Base-by-base conservation (phyloP, 345 rosid species). In the Hypericum perforatum region DNA sequence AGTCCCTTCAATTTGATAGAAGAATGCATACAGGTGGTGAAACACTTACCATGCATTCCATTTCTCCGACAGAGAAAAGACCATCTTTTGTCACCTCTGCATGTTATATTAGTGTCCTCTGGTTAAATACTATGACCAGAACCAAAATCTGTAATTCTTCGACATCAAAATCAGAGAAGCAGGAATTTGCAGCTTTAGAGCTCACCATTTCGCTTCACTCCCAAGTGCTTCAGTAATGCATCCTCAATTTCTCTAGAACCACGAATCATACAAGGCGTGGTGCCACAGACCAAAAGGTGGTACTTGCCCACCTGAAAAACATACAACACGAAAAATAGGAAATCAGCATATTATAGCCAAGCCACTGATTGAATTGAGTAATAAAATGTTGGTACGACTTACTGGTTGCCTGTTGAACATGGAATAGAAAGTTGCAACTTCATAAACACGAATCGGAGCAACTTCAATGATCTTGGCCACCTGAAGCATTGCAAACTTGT, bases 51-150 rank as follows among this genome's bases (percentile, higher is more conserved):
- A 94, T 94, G 77, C 99, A 94, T 73, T 94, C 99, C 99, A 94
- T 94, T 74, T 94, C 97, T 57, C 97, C 99, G 57, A 94, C 88
- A 12, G 99, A 86, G 80, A 94, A 94, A 62, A 94, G 72, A 43
- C 99, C 99, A 76, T 94, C 99, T 79, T 86, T 86, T 38, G 99
- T 94, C 46, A 94, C 97, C 72, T 89, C 89, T 94, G 81, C 69
- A 62, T 37, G 41, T 41, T 11, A 68, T 46, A 69, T 36, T 61
- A 47, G 41, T 12, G 9, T 41, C 58, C 58, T 11, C 37, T 22
- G 37, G 61, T 43, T 43, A 58, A 56, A 62, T 11, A 49, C 45
- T 45, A 57, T 53, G 64, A 59, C 43, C 40, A 12, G 2, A n/a
- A 53, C 58, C 39, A 14, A 61, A 49, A 11, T 46, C 16, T 48